Conservation (phyloP, 352 stramenopile genomes). For the Pythium periplocum region DNA sequence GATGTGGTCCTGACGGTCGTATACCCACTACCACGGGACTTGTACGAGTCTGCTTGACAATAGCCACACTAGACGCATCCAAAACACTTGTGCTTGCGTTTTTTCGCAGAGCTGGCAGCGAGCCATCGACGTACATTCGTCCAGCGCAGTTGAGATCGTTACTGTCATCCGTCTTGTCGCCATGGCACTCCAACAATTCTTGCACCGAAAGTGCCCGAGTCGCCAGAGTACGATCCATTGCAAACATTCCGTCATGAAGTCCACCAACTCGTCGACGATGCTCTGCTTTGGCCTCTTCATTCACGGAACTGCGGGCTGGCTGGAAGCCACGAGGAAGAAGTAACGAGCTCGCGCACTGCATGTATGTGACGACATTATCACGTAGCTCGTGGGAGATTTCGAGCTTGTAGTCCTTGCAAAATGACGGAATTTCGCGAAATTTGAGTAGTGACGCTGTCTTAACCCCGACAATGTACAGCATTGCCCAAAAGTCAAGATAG, state of each 20-base stretch:
- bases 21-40: conserved; percentile 10
- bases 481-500: conserved; percentile 81
- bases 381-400: conserved; percentile 49
- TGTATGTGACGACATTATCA: conserved; percentile 44
- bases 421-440: conserved; percentile 65
- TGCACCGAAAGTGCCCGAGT: conserved; percentile 31
- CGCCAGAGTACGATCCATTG: conserved; percentile 6
- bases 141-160: no score
- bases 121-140: conserved; percentile 12
- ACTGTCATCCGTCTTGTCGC: neutral
- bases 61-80: conserved; percentile 1
- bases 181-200: conserved; percentile 26
- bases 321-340: conserved; percentile 53
- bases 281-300: conserved; percentile 30
- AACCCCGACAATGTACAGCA: conserved; percentile 73
- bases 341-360: conserved; percentile 50
- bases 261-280: conserved; percentile 38
- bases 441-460: conserved; percentile 45
- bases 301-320: conserved; percentile 41
- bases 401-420: conserved; percentile 75
- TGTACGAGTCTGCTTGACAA: no score
- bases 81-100: conserved; percentile 12
- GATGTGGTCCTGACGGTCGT: conserved; percentile 5
- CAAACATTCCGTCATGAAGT: conserved; percentile 44
- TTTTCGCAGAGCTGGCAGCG: conserved; percentile 10